Evolutionary conservation across 352 stramenopile genomes (phyloP).

Genomic region (Globisporangium barbulae): DNA sequence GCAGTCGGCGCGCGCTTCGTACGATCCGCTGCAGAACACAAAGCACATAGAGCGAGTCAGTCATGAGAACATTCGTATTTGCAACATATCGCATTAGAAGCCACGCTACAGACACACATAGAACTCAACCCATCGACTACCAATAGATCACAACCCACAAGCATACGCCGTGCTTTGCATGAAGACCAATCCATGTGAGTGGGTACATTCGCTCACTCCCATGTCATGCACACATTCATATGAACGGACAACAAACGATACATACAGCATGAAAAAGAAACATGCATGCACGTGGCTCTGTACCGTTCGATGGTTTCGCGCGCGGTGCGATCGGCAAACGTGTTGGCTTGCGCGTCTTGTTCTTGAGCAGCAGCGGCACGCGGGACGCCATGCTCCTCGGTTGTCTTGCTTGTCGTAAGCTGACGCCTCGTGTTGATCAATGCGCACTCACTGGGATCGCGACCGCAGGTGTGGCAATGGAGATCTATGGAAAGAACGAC

Average conservation of each 20-base stretch:
- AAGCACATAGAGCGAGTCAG: not conserved
- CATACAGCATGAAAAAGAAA: not conserved
- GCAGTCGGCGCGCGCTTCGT: constrained; percentile 12
- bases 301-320: constrained; percentile 64
- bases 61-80: not conserved
- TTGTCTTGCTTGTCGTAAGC: not conserved
- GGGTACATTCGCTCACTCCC: not conserved
- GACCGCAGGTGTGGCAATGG: not conserved
- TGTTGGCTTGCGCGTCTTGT: constrained; percentile 66
- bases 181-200: not conserved
- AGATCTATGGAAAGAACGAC: not conserved
- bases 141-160: not conserved
- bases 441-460: not conserved
- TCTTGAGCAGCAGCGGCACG: constrained; percentile 74
- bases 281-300: not conserved
- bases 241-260: not conserved
- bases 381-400: constrained; percentile 32
- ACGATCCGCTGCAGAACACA: constrained; percentile 12
- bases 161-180: not conserved
- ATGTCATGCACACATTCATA: not conserved
- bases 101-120: not conserved
- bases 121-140: not conserved
- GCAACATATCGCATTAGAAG: not conserved
- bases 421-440: not conserved
- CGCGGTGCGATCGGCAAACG: constrained; percentile 64